A percentile compares a stretch with the other conserved stretches of the same genome.
Evolutionary conservation across 345 rosid species (phyloP).

Genomic region (Odontarrhena argentea): DNA sequence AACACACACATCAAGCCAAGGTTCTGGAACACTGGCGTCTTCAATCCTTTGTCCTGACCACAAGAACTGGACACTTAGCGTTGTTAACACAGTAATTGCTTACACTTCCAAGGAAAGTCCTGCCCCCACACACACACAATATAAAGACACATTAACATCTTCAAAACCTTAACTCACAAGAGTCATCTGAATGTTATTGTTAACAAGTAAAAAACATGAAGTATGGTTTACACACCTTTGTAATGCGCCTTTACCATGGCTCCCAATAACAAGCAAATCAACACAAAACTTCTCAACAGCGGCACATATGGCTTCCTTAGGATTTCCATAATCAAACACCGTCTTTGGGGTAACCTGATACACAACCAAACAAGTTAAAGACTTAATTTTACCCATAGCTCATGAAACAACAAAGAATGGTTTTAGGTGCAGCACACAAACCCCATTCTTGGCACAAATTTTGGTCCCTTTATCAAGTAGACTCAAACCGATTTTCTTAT

Average conservation of each 20-base stretch:
- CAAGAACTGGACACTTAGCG: slow-evolving; percentile 63
- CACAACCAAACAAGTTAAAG: neutral
- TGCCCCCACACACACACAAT: slow-evolving; percentile 7
- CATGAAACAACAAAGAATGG: neutral
- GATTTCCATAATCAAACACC: slow-evolving; percentile 58
- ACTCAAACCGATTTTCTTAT: slow-evolving; percentile 43
- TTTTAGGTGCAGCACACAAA: slow-evolving; percentile 20
- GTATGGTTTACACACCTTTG: slow-evolving; percentile 44
- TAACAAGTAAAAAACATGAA: neutral
- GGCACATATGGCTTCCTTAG: slow-evolving; percentile 59
- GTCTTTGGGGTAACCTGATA: slow-evolving; percentile 56
- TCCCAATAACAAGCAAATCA: slow-evolving; percentile 55
- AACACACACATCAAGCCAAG: slow-evolving; percentile 21
- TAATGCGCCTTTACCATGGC: slow-evolving; percentile 41
- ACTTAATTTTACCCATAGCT: no score
- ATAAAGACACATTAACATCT: neutral
- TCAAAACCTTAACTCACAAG: neutral
- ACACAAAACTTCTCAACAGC: slow-evolving; percentile 58
- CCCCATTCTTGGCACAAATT: slow-evolving; percentile 59
- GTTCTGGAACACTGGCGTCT: slow-evolving; percentile 1
- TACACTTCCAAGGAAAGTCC: slow-evolving; percentile 53
- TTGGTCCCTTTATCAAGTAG: slow-evolving; percentile 50
- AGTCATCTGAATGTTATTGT: neutral
- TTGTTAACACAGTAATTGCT: slow-evolving; percentile 53
- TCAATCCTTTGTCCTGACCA: slow-evolving; percentile 44